Evolutionary conservation across 306 rosid species (phyloP).

Genomic region (Vicia sativa): DNA sequence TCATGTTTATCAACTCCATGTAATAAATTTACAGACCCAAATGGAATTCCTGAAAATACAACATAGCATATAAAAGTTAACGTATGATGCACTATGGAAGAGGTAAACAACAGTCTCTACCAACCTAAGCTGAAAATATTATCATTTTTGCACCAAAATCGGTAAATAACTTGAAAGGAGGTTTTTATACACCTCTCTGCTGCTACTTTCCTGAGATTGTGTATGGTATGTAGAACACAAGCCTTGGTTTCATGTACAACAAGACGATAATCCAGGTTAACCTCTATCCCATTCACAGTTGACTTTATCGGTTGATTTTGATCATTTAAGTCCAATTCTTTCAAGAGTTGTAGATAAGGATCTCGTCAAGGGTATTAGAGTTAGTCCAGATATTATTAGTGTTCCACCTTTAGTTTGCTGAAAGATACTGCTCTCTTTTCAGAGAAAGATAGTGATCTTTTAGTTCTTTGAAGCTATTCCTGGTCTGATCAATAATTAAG

Average conservation of each 20-base stretch:
- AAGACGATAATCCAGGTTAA: constrained; percentile 3
- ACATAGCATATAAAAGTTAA: constrained; percentile 24
- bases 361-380: not conserved
- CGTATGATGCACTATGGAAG: constrained; percentile 31
- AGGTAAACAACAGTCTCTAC: constrained; percentile 29
- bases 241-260: constrained; percentile 17
- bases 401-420: constrained; percentile 18
- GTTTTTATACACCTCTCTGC: constrained; percentile 11
- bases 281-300: not conserved
- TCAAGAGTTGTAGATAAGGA: constrained; percentile 15
- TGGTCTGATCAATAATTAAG: constrained; percentile 19
- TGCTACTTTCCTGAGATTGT: constrained; percentile 5
- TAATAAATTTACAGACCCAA: constrained; percentile 94
- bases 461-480: constrained; percentile 16
- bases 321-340: not conserved
- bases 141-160: constrained; percentile 19
- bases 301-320: constrained; percentile 12
- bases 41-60: constrained; percentile 85
- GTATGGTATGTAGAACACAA: constrained; percentile 23
- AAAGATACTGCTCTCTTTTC: constrained; percentile 19
- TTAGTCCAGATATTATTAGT: not conserved
- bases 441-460: constrained; percentile 28
- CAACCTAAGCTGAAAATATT: constrained; percentile 33
- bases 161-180: constrained; percentile 17
- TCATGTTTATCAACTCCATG: constrained; percentile 96